Conservation (phyloP, 108 stramenopile genomes). For the Discostella stelligeroides region DNA sequence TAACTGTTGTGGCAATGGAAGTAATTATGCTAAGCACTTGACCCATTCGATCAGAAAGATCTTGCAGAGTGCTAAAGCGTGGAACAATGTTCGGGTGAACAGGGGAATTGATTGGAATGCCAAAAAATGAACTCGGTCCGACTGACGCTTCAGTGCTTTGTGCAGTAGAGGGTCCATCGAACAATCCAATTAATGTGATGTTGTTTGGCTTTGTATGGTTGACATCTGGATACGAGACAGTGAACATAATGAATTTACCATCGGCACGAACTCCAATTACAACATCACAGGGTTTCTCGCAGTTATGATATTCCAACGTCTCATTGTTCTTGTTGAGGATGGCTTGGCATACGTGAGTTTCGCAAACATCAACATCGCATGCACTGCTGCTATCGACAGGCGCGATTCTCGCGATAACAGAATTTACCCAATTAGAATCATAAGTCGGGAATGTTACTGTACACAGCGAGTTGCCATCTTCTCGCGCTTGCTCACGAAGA, state of each 20-base stretch:
- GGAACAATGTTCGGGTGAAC: constrained; percentile 15
- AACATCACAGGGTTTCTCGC: constrained; percentile 22
- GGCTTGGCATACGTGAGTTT: background rate
- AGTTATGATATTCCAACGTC: constrained; percentile 15
- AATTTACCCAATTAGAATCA: background rate
- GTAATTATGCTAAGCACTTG: constrained; percentile 16
- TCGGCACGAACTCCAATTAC: constrained; percentile 2
- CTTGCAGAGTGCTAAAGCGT: constrained; percentile 18
- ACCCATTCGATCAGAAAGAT: constrained; percentile 18
- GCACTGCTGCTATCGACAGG: background rate
- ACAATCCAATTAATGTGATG: constrained; percentile 22
- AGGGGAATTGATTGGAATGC: constrained; percentile 27
- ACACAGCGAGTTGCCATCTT: constrained; percentile 4
- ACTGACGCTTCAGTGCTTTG: background rate
- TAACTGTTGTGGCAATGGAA: constrained; percentile 6
- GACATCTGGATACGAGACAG: constrained; percentile 3
- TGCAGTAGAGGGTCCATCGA: no score
- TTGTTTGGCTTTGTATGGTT: constrained; percentile 9
- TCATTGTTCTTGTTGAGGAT: background rate
- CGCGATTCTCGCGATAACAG: background rate
- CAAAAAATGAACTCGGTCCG: constrained; percentile 4
- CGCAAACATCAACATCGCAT: background rate
- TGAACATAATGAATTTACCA: constrained; percentile 16
- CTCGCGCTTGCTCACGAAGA: constrained; percentile 1
- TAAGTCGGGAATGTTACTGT: background rate